Conservation (phyloP, 2,329 filamentous ascomycete genomes). For the Phyllosticta citriasiana region DNA sequence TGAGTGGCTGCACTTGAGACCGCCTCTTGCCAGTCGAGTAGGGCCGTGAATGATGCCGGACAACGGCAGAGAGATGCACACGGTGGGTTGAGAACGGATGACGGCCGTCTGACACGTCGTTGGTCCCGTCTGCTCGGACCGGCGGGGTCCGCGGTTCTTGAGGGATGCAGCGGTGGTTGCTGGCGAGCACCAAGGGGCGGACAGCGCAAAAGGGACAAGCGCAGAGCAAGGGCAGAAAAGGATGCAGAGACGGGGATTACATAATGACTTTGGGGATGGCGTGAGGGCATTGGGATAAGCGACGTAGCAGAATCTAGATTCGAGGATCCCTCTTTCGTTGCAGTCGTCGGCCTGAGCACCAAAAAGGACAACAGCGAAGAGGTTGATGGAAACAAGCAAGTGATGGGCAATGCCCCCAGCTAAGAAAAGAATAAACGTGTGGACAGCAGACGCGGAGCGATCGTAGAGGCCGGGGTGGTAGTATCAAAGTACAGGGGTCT, state of each 20-base stretch:
- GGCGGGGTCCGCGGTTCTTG: not conserved
- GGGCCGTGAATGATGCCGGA: not conserved
- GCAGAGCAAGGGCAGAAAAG: not conserved
- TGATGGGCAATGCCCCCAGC: not conserved
- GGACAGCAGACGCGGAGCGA: not conserved
- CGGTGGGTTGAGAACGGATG: not conserved
- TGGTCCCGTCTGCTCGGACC: not conserved
- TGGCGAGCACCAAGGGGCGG: not conserved
- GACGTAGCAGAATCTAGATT: not conserved
- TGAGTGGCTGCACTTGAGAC: not conserved
- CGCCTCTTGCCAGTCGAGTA: not conserved
- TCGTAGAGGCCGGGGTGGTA: not conserved
- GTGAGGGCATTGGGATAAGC: conserved; percentile 3
- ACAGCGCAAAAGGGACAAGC: not conserved
- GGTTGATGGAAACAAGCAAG: not conserved
- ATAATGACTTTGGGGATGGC: conserved; percentile 5
- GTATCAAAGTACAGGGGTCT: not conserved
- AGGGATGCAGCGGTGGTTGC: not conserved
- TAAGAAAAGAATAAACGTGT: not conserved
- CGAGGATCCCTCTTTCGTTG: not conserved
- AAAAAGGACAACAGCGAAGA: not conserved
- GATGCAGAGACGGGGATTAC: conserved; percentile 1
- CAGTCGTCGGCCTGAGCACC: not conserved
- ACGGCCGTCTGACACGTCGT: not conserved
- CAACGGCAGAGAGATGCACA: not conserved